phyloP scores from a whole-genome alignment of 208 protist species.

The Trypanosoma rangeli region DNA sequence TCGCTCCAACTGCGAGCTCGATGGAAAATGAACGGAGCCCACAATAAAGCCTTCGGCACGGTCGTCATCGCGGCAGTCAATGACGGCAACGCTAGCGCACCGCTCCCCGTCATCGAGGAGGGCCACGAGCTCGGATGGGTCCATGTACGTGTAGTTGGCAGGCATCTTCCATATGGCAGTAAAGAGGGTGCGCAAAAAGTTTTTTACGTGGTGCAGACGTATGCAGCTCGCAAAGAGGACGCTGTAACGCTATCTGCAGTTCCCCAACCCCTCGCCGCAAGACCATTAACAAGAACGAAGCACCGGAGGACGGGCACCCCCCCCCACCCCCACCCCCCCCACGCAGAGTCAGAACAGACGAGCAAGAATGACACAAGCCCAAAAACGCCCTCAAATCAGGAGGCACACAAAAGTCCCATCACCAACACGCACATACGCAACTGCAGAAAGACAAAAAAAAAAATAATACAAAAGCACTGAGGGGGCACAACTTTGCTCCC shows the following conservation, averaged over 20 bases:
- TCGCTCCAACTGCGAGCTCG: slow-evolving; percentile 29
- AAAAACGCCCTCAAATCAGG: background rate
- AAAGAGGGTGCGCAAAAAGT: background rate
- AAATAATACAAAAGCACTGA: background rate
- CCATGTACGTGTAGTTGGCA: slow-evolving; percentile 62
- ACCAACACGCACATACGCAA: background rate
- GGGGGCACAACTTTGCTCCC: background rate
- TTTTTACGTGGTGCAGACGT: background rate
- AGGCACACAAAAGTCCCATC: background rate
- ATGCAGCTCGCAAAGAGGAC: background rate
- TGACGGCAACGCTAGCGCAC: slow-evolving; percentile 34
- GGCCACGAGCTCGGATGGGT: slow-evolving; percentile 51
- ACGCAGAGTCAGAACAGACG: background rate
- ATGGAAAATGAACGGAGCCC: slow-evolving; percentile 56
- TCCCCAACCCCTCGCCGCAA: background rate
- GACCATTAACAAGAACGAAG: background rate
- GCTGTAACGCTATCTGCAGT: background rate
- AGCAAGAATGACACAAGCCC: background rate
- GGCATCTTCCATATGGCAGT: slow-evolving; percentile 10
- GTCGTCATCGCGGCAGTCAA: slow-evolving; percentile 81
- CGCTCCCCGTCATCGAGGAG: slow-evolving; percentile 45
- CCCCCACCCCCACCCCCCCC: too few relatives aligned
- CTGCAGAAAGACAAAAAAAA: background rate
- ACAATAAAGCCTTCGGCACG: slow-evolving; percentile 54
- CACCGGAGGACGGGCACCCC: background rate